Percentiles rank a stretch among this genome's conserved stretches.
These are phyloP conservation scores for Cotoneaster glaucophyllus DNA, from an alignment of 306 rosid species.

Conservation along the genomic window DNA sequence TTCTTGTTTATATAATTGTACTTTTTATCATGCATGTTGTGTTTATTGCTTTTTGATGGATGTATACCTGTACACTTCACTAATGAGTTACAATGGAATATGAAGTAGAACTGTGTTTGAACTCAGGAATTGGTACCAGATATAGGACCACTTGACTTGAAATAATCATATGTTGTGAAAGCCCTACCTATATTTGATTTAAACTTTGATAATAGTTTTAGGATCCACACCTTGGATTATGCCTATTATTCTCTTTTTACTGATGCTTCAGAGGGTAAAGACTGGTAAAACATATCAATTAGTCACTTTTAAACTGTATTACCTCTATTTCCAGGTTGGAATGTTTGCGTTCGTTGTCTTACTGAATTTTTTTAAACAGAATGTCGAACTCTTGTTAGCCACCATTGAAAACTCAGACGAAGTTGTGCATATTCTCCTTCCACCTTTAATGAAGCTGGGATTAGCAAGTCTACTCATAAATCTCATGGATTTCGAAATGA, in stretches of 20 bases:
- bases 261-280: background rate
- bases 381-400: conserved; percentile 62
- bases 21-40: background rate
- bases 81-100: background rate
- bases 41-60: background rate
- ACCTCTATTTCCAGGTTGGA: background rate
- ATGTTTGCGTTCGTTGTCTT: background rate
- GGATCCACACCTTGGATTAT: background rate
- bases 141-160: background rate
- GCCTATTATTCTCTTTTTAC: background rate
- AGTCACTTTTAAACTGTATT: background rate
- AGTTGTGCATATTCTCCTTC: conserved; percentile 52
- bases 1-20: background rate
- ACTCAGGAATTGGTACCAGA: background rate
- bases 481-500: conserved; percentile 64
- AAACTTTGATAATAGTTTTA: background rate
- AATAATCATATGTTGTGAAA: background rate
- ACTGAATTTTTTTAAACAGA: conserved; percentile 38
- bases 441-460: conserved; percentile 72
- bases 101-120: background rate
- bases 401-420: conserved; percentile 56
- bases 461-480: conserved; percentile 54
- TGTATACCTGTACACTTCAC: background rate
- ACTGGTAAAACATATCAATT: background rate
- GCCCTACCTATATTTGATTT: background rate